Evolutionary conservation across 2,329 filamentous ascomycete genomes (phyloP).

Genomic region (Neurospora sp.): DNA sequence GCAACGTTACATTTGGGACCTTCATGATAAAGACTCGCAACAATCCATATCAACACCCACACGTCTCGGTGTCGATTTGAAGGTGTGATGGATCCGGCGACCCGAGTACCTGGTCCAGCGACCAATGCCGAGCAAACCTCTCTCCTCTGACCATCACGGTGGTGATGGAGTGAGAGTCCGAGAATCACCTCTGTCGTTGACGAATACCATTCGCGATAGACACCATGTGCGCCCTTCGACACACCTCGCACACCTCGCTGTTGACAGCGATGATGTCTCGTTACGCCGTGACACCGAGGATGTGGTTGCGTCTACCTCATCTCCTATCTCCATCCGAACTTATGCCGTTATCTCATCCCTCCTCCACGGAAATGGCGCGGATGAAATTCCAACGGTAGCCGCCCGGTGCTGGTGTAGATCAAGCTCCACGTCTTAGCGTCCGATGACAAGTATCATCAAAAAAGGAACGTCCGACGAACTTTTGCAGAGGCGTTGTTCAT

Average conservation of each 20-base stretch:
- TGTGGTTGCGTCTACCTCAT: background rate
- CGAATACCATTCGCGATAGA: background rate
- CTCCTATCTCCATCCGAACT: background rate
- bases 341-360: background rate
- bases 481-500: background rate
- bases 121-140: background rate
- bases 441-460: background rate
- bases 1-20: background rate
- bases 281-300: background rate
- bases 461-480: background rate
- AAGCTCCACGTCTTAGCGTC: background rate
- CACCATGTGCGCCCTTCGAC: background rate
- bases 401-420: background rate
- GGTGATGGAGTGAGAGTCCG: background rate
- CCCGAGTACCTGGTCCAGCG: background rate
- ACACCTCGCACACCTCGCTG: background rate
- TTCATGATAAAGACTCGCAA: background rate
- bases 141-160: background rate
- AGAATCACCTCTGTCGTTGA: background rate
- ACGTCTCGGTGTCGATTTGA: background rate
- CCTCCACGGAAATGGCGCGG: background rate
- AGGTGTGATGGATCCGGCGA: background rate
- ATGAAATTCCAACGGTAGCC: background rate
- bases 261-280: background rate
- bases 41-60: background rate